Conservation (phyloP, 169 alveolate species). For the Plasmodium cynomolgi region DNA sequence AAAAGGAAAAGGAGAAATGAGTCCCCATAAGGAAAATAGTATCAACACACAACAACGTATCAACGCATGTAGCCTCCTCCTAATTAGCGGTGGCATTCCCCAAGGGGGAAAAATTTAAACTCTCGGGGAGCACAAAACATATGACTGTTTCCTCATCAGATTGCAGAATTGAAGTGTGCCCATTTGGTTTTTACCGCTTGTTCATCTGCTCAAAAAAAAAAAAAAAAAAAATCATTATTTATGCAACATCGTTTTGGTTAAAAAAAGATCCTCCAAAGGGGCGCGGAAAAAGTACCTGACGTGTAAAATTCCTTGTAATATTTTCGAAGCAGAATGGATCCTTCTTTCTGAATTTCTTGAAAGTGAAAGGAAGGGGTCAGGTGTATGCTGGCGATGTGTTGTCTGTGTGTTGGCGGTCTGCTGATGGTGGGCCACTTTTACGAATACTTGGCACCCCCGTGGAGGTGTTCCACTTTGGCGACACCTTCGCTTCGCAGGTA, state of each 20-base stretch:
- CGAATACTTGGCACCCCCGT: neutral
- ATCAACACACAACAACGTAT: neutral
- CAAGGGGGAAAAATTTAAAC: neutral
- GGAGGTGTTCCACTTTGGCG: neutral
- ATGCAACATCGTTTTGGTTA: neutral
- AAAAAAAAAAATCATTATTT: neutral
- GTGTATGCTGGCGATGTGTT: neutral
- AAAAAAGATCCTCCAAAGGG: neutral
- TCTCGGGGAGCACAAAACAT: neutral
- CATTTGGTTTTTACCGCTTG: conserved; percentile 11
- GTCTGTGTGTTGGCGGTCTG: neutral
- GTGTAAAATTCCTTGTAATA: conserved; percentile 61
- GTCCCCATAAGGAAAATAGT: neutral
- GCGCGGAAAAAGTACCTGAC: conserved; percentile 7
- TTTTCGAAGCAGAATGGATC: conserved; percentile 51
- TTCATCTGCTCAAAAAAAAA: conserved; percentile 45
- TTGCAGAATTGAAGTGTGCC: neutral
- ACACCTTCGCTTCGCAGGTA: neutral
- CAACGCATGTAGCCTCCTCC: neutral
- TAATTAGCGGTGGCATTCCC: neutral
- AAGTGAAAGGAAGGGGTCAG: neutral
- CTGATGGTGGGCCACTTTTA: neutral
- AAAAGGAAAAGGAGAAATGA: neutral
- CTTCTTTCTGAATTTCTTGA: conserved; percentile 71
- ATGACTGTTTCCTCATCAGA: neutral